phyloP scores from a whole-genome alignment of 1,284 basidiomycete species.

The Ceratobasidium sp. region DNA sequence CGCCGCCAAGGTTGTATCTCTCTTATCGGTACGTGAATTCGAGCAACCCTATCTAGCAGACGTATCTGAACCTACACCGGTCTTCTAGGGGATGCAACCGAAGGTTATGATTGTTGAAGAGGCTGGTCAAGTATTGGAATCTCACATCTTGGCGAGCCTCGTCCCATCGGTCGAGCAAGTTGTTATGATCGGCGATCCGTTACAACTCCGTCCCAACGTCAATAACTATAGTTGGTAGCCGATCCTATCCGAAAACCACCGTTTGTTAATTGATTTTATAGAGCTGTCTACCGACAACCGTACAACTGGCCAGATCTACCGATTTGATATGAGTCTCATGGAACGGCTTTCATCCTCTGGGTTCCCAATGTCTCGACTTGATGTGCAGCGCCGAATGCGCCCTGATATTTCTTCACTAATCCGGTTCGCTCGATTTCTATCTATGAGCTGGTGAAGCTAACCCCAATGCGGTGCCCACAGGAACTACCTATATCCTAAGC shows the following conservation, averaged over 20 bases:
- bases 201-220: conserved; percentile 76
- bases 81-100: conserved; percentile 65
- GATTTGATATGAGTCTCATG: conserved; percentile 76
- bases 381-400: conserved; percentile 66
- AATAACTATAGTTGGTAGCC: conserved; percentile 67
- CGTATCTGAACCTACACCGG: neutral
- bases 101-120: conserved; percentile 76
- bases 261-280: conserved; percentile 50
- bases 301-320: conserved; percentile 63
- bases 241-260: no score
- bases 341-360: conserved; percentile 68
- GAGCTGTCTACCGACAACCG: conserved; percentile 70
- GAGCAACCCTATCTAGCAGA: neutral
- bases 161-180: conserved; percentile 61
- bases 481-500: conserved; percentile 69
- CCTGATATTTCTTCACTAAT: conserved; percentile 66
- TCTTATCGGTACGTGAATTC: conserved; percentile 47
- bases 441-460: no score
- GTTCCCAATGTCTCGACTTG: conserved; percentile 65
- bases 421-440: neutral
- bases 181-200: conserved; percentile 78
- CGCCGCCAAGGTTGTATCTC: conserved; percentile 51
- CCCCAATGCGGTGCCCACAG: conserved; percentile 55
- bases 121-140: conserved; percentile 83
- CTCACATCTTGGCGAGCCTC: conserved; percentile 68